Evolutionary conservation across 345 rosid genomes (phyloP), one percentile per base, ranked within the genome.

Genomic region (Garcia nutans): DNA sequence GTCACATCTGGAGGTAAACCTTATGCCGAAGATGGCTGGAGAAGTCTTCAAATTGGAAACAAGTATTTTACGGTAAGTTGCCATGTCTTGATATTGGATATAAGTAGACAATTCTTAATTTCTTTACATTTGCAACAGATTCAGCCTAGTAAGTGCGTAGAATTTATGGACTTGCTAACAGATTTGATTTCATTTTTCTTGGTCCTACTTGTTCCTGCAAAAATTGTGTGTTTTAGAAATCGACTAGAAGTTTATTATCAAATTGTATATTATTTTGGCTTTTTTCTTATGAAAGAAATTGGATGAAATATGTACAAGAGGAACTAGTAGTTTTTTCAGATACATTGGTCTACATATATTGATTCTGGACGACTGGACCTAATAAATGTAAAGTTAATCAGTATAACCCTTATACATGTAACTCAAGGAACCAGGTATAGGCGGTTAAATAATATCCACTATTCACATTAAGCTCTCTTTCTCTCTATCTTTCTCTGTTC

Each of bases 1-100:
- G 84, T 92, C 50, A 47, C 92, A 78, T 80, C 92, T 9, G 97
- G 99, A 66, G 94, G 90, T 69, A 85, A 89, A 78, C 91, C 99
- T 41, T 93, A 89, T 55, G 86, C 88, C 2, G 97, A 96, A 89
- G 98, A 96, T 86, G 78, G 85, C 65, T 96, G 98, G 99, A 82
- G 66, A 81, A 85, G 77, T 78, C 85, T 96, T 70, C 79, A 82
- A 76, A 87, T 93, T 64, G 98, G 97, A 56, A 80, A 79, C 73
- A 80, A 78, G 20, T 56, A 56, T 80, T 93, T 96, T 73, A 84
- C 80, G 0, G 97, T 91, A 86, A 78, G 95, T 88, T 66, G 26
- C 20, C 26, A 55, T 44, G 20, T 23, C 37, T 58, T 58, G 44
- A 19, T 42, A 42, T 2, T 55, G 26, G 54, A 24, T 23, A 8